Conservation (phyloP, 2,329 filamentous ascomycete genomes). For the Thielaviopsis euricoi region DNA sequence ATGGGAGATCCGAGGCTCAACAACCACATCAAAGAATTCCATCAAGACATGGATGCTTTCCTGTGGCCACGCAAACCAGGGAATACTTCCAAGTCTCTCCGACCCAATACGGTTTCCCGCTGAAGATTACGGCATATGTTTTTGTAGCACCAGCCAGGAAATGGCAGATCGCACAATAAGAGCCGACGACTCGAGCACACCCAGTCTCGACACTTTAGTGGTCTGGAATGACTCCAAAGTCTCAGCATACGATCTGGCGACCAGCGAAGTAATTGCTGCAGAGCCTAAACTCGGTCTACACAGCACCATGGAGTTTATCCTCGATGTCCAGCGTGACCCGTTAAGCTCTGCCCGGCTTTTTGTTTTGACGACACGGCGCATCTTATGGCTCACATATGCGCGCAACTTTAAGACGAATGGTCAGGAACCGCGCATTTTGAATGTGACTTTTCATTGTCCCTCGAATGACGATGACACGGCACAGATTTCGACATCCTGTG, state of each 20-base stretch:
- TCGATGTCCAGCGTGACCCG: slow-evolving; percentile 8
- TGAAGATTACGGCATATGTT: slow-evolving; percentile 27
- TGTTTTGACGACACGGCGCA: slow-evolving; percentile 9
- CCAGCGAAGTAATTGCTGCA: background rate
- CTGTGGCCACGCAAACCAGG: slow-evolving; percentile 29
- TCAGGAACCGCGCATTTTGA: background rate
- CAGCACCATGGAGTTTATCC: slow-evolving; percentile 8
- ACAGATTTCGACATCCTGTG: background rate
- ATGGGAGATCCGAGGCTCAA: slow-evolving; percentile 38
- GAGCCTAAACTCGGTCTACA: slow-evolving; percentile 4
- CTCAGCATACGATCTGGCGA: slow-evolving; percentile 4
- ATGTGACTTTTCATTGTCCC: background rate
- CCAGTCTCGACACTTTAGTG: slow-evolving; percentile 3
- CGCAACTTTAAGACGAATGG: background rate
- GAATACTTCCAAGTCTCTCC: slow-evolving; percentile 21
- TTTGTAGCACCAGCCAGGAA: slow-evolving; percentile 16
- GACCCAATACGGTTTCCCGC: slow-evolving; percentile 16
- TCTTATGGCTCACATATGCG: slow-evolving; percentile 9
- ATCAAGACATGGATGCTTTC: slow-evolving; percentile 20
- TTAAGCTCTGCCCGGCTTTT: slow-evolving; percentile 2
- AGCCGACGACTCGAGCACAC: background rate
- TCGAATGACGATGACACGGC: slow-evolving; percentile 1
- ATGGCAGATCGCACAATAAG: background rate
- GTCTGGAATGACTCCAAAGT: slow-evolving; percentile 10
- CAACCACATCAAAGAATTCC: slow-evolving; percentile 19